Base-by-base conservation (phyloP, 2,329 filamentous ascomycete genomes). In the Clonostachys sp. region DNA sequence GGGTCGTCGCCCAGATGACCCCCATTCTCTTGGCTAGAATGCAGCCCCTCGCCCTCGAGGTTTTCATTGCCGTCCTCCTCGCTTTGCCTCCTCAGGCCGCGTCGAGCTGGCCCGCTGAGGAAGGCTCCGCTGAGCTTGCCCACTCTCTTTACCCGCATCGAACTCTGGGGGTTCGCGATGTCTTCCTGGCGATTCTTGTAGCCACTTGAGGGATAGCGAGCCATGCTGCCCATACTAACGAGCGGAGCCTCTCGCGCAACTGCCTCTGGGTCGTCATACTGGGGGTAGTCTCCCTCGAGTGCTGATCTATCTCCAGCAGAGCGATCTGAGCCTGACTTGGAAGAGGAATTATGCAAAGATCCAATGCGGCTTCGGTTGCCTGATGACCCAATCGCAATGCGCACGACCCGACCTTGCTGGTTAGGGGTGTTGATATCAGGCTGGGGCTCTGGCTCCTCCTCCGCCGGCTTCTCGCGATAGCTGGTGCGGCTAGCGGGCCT, bases 71-170 rank as follows among this genome's bases (percentile, higher is more conserved):
- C 78, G 38, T 86, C 83, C 52, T 89, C 85, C 52, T 87, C 84
- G 56, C 84, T 87, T 57, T 78, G 78, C 49, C 82, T 73, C 53
- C 84, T 76, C 51, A 87, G 78, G 24, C 88, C 89, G 55, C 90
- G 77, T 47, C 89, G 80, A 17, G 89, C 87, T 30, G 89, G 89
- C 1, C 87, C 89, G 55, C 87, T 90, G 18, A 94, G 71, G 54
- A 92, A 91, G 50, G 82, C 86, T 2, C 89, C 89, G 3, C 86
- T 81, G 8, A 86, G 74, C 64, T 89, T 88, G 14, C 85, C 86
- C 13, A 89, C 80, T 51, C 88, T 77, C 67, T 91, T 92, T 49
- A 91, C 74, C 6, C 89, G 80, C 74, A 91, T 81, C 1, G 89
- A 90, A 56, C 85, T 84, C 50, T 89, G 87, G 2, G 82, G 70